These are phyloP conservation scores for Clitopilus passeckerianus DNA, from an alignment of 768 basidiomycete genomes.

Conservation along the genomic window DNA sequence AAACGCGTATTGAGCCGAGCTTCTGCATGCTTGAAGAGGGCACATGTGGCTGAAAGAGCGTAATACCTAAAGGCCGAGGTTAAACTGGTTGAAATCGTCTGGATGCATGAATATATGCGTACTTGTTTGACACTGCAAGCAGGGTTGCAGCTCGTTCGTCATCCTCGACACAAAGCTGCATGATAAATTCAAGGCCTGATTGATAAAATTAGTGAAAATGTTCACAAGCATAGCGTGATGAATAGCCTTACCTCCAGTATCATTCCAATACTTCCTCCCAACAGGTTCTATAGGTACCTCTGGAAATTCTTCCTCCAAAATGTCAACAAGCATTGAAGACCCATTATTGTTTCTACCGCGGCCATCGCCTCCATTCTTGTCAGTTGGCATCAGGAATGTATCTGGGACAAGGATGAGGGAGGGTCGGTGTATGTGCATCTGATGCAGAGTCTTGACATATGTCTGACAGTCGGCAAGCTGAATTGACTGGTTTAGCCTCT, in stretches of 20 bases:
- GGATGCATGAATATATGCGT: slow-evolving; percentile 26
- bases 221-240: not conserved
- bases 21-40: slow-evolving; percentile 85
- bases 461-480: slow-evolving; percentile 85
- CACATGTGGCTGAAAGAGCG: slow-evolving; percentile 79
- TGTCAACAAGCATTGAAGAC: slow-evolving; percentile 65
- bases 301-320: slow-evolving; percentile 72
- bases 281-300: slow-evolving; percentile 64
- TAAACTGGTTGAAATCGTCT: not conserved
- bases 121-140: slow-evolving; percentile 77
- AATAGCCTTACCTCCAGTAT: slow-evolving; percentile 51
- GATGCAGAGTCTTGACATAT: slow-evolving; percentile 84
- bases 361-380: slow-evolving; percentile 37
- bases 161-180: slow-evolving; percentile 74
- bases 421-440: slow-evolving; percentile 76
- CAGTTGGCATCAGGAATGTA: slow-evolving; percentile 64
- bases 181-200: slow-evolving; percentile 73
- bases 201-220: slow-evolving; percentile 1
- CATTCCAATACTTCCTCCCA: slow-evolving; percentile 81
- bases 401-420: slow-evolving; percentile 75
- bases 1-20: slow-evolving; percentile 65
- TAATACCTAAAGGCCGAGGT: slow-evolving; percentile 60
- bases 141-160: slow-evolving; percentile 79
- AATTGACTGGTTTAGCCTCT: not conserved
- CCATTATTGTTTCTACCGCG: slow-evolving; percentile 34